phyloP scores from a whole-genome alignment of 2,329 filamentous ascomycete species.

The Endoconidiophora polonica region DNA sequence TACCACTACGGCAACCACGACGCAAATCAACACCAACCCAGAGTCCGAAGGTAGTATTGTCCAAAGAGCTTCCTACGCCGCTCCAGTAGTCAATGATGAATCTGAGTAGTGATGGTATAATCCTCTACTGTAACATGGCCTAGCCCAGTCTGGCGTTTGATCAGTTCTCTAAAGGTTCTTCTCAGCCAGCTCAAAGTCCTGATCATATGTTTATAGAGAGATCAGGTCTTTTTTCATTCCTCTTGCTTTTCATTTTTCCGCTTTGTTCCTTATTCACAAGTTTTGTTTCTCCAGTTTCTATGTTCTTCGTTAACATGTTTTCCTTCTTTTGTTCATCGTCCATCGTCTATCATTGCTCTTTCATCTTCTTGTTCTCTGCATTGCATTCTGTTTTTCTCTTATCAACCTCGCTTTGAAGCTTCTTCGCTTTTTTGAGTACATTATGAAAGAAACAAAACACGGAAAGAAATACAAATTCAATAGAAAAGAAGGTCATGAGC shows the following conservation, averaged over 20 bases:
- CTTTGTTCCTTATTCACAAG: not conserved
- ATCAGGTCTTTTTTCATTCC: not conserved
- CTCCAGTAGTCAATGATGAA: constrained; percentile 38
- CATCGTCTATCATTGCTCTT: too few species aligned
- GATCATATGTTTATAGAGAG: not conserved
- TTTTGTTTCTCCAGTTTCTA: not conserved
- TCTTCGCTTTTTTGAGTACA: too few species aligned
- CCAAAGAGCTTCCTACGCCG: constrained; percentile 23
- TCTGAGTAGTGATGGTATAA: constrained; percentile 25
- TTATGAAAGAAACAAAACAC: too few species aligned
- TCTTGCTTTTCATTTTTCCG: constrained; percentile 1
- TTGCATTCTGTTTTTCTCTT: too few species aligned
- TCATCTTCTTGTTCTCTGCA: too few species aligned
- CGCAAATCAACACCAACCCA: constrained; percentile 29
- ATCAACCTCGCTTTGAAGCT: too few species aligned
- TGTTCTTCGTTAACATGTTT: not conserved
- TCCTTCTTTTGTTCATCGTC: too few species aligned
- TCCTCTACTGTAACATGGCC: too few species aligned
- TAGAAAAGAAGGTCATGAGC: too few species aligned
- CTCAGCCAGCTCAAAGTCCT: too few species aligned
- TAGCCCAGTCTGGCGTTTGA: not conserved
- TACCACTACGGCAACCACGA: constrained; percentile 39
- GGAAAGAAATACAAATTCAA: too few species aligned
- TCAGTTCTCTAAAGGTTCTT: not conserved
- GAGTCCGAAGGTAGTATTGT: not conserved